Percentiles rank a stretch among this genome's conserved stretches.
phyloP scores from a whole-genome alignment of 2,329 filamentous ascomycete species.

The Neofusicoccum laricinum region DNA sequence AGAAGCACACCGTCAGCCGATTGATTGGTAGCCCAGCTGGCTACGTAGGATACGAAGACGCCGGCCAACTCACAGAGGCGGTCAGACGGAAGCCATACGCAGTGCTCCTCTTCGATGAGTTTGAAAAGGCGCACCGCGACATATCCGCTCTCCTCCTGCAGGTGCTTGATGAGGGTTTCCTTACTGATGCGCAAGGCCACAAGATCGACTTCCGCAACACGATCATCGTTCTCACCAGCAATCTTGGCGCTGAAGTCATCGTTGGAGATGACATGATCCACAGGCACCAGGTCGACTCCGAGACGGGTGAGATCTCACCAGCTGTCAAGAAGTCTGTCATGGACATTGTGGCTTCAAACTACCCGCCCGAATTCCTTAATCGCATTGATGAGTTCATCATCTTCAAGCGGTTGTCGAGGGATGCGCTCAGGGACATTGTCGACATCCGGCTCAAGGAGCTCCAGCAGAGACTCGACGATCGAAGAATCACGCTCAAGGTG shows the following conservation, averaged over 20 bases:
- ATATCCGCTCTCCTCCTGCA: constrained; percentile 90
- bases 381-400: constrained; percentile 95
- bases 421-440: constrained; percentile 84
- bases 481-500: constrained; percentile 74
- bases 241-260: constrained; percentile 88
- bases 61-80: constrained; percentile 92
- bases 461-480: constrained; percentile 77
- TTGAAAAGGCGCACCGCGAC: constrained; percentile 94
- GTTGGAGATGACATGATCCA: constrained; percentile 69
- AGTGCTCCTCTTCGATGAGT: constrained; percentile 92
- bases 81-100: constrained; percentile 94
- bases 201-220: constrained; percentile 97
- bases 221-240: constrained; percentile 93
- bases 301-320: constrained; percentile 67
- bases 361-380: constrained; percentile 94
- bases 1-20: constrained; percentile 92
- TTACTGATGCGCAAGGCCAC: constrained; percentile 93
- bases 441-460: constrained; percentile 87
- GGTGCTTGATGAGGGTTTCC: constrained; percentile 91
- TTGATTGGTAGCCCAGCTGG: constrained; percentile 91
- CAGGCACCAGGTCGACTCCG: constrained; percentile 57
- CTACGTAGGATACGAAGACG: constrained; percentile 95
- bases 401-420: constrained; percentile 79
- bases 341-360: constrained; percentile 72
- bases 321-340: constrained; percentile 78